Conservation (phyloP, 805 yeast genomes). For the Nematodospora valgi region DNA sequence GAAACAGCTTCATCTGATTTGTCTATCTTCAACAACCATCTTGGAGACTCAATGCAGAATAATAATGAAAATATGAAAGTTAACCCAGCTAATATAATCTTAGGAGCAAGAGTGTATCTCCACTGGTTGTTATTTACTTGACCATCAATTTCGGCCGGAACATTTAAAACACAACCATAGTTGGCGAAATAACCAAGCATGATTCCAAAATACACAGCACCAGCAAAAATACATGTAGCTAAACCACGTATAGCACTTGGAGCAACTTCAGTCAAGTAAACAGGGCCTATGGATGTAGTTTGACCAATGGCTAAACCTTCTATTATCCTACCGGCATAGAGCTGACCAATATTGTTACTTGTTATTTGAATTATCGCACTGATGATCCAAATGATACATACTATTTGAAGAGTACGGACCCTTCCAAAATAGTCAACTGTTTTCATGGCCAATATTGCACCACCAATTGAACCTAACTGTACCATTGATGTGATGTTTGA, state of each 20-base stretch:
- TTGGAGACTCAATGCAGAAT: conserved; percentile 47
- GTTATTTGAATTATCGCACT: conserved; percentile 48
- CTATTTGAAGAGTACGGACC: conserved; percentile 40
- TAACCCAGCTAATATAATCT: conserved; percentile 45
- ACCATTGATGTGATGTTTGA: conserved; percentile 58
- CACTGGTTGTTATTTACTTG: conserved; percentile 32
- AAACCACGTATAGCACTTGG: conserved; percentile 51
- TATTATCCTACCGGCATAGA: conserved; percentile 50
- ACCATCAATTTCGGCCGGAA: conserved; percentile 14
- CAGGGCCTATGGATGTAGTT: conserved; percentile 52
- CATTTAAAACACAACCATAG: conserved; percentile 18
- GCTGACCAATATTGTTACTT: conserved; percentile 41
- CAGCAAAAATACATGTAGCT: conserved; percentile 48
- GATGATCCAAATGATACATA: conserved; percentile 41
- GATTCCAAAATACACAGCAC: conserved; percentile 54
- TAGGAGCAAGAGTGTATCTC: conserved; percentile 46
- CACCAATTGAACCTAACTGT: conserved; percentile 51
- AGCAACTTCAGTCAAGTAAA: conserved; percentile 48
- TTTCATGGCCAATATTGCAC: conserved; percentile 29
- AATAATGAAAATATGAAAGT: conserved; percentile 37
- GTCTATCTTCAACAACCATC: conserved; percentile 45
- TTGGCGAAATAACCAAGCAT: conserved; percentile 45
- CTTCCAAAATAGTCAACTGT: conserved; percentile 50
- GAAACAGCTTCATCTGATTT: conserved; percentile 33
- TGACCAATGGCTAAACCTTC: conserved; percentile 55